Base-by-base conservation (phyloP, 2,329 filamentous ascomycete species). In the Curvularia verruculosa region DNA sequence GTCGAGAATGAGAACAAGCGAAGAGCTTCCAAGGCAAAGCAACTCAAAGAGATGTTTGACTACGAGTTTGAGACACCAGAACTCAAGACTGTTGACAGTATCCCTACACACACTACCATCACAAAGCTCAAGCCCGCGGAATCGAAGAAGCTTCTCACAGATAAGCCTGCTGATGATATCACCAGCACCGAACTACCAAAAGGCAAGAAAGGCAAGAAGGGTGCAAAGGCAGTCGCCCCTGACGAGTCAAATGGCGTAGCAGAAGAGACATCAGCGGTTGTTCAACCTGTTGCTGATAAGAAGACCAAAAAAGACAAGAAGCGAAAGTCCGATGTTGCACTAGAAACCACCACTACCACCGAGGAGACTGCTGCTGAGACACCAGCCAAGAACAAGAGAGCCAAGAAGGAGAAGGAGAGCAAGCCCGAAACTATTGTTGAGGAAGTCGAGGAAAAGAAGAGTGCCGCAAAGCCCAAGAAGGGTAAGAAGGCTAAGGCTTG, bases 51-150 rank as follows among this genome's bases (percentile, higher is more conserved):
- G 40, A 77, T 96, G 57, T 79, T 96, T 58, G 94, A 90, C 9
- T 98, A 99, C 77, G 88, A 95, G 59, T 93, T 92, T 70, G 85
- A 91, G 49, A 84, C 86, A 21, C 91, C 92, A 0, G 79, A 83
- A 64, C 78, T 96, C 65, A 96, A 91, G 81, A 77, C 78, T 31
- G 84, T 87, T 6, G 81, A 84, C 21, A 61, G 68, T 15, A 68
- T 76, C 13, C 71, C 73, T 5, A 70, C 71, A 53, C 70, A 68
- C n/a, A 61, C 56, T 3, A 53, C 5, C 18, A 28, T 54, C 12
- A 62, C 61, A 31, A 64, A 64, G 18, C 43, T 70, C 4, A 68
- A 72, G 45, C 64, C 67, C 23, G 65, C 52, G 13, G 66, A 68
- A 49, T 58, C 72, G 23, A 64, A 73, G 49, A 62, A 73, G 49